A percentile compares a stretch with the other conserved stretches of the same genome.
Conservation (phyloP, 305 asterid genomes). For the Solanum hybrid region DNA sequence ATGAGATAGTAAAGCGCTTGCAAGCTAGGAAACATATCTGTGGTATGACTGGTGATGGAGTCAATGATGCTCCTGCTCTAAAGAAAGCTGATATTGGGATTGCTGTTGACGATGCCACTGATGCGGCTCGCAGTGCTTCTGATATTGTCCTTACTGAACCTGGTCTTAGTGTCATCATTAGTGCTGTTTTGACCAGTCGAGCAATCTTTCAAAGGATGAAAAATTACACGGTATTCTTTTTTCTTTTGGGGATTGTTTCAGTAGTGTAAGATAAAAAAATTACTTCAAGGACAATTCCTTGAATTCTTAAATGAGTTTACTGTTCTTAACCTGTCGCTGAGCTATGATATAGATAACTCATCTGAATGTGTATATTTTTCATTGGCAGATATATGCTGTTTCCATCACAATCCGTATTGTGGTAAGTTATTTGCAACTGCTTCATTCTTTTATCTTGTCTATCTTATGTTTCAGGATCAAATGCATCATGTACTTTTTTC, state of each 20-base stretch:
- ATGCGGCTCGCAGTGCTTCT: conserved; percentile 99
- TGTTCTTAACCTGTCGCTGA: background rate
- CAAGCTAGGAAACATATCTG: conserved; percentile 98
- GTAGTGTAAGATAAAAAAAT: background rate
- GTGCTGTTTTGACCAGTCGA: conserved; percentile 96
- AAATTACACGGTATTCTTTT: conserved; percentile 66
- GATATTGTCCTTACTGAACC: conserved; percentile 99
- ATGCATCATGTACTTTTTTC: background rate
- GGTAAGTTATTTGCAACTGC: conserved; percentile 37
- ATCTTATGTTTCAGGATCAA: conserved; percentile 1
- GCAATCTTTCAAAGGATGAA: conserved; percentile 99
- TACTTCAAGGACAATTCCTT: background rate
- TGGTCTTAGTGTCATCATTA: conserved; percentile 93
- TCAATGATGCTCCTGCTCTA: conserved; percentile 96
- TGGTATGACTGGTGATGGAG: conserved; percentile 99
- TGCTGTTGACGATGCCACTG: conserved; percentile 98
- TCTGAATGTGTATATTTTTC: conserved; percentile 1
- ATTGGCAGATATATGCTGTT: conserved; percentile 91
- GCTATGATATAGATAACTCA: background rate
- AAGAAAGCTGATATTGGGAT: conserved; percentile 98
- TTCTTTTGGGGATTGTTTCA: background rate
- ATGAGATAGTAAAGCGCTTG: conserved; percentile 93
- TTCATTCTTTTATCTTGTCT: background rate
- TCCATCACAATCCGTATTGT: conserved; percentile 98
- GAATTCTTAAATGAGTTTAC: background rate